A percentile compares a stretch with the other conserved stretches of the same genome.
Evolutionary conservation across 176 grass and related monocot species (phyloP).

Genomic region (Aechmea fasciata): DNA sequence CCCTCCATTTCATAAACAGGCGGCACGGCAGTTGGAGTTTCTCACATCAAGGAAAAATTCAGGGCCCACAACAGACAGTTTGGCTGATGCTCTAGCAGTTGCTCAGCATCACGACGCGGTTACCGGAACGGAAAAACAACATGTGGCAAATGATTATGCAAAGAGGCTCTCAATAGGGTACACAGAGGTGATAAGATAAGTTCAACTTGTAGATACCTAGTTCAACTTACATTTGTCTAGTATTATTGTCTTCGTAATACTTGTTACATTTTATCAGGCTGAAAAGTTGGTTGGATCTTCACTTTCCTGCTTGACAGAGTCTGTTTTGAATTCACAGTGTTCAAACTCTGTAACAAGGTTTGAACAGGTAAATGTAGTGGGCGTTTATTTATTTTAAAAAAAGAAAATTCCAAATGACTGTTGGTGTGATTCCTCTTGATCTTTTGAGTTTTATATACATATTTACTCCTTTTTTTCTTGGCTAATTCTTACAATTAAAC

Average conservation of each 20-base stretch:
- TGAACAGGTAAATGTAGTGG: constrained; percentile 27
- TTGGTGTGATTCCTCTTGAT: not conserved
- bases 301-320: constrained; percentile 25
- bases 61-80: constrained; percentile 50
- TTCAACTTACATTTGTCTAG: not conserved
- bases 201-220: not conserved
- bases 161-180: constrained; percentile 94
- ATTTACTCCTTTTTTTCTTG: not conserved
- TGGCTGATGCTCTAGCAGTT: constrained; percentile 84
- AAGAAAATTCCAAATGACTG: no score
- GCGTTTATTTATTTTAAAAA: no score
- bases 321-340: constrained; percentile 13
- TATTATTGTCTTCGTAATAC: not conserved
- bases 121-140: constrained; percentile 95
- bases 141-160: constrained; percentile 96
- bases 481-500: not conserved
- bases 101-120: constrained; percentile 86
- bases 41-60: constrained; percentile 49
- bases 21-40: constrained; percentile 88
- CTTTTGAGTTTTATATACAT: not conserved
- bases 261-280: constrained; percentile 15
- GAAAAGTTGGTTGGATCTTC: constrained; percentile 36
- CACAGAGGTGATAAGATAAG: constrained; percentile 34
- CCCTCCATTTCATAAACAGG: constrained; percentile 22
- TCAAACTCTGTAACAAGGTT: constrained; percentile 18